Conservation (phyloP, 495 filamentous ascomycete species). For the Penicillium manginii region DNA sequence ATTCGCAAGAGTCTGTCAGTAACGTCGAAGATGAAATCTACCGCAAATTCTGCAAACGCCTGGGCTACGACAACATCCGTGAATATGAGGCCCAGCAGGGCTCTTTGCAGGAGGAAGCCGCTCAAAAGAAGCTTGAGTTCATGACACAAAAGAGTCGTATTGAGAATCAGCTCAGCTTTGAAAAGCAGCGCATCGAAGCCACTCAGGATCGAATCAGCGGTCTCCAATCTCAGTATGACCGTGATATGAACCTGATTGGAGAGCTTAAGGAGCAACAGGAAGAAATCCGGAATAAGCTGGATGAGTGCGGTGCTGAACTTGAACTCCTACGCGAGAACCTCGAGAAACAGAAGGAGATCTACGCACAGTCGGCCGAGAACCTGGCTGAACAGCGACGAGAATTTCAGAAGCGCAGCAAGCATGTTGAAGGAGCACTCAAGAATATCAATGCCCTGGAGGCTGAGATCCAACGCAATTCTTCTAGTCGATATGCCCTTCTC, state of each 20-base stretch:
- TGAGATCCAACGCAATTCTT: constrained; percentile 79
- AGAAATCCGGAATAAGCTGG: constrained; percentile 70
- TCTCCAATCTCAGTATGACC: constrained; percentile 66
- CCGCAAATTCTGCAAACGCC: constrained; percentile 78
- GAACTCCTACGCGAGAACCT: constrained; percentile 74
- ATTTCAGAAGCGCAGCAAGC: constrained; percentile 79
- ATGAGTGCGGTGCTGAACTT: constrained; percentile 73
- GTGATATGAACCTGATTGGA: constrained; percentile 66
- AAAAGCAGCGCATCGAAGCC: constrained; percentile 67
- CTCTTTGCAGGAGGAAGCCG: constrained; percentile 82
- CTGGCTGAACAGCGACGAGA: constrained; percentile 82
- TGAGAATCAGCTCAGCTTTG: constrained; percentile 77
- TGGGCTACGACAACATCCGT: constrained; percentile 87
- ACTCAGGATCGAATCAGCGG: constrained; percentile 70
- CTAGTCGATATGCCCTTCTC: constrained; percentile 79
- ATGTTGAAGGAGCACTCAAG: constrained; percentile 78
- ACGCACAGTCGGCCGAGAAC: constrained; percentile 70
- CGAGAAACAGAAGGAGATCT: constrained; percentile 64
- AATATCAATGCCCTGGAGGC: constrained; percentile 77
- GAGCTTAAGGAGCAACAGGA: constrained; percentile 75
- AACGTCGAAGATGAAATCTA: constrained; percentile 90
- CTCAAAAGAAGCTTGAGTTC: constrained; percentile 84
- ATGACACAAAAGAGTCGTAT: constrained; percentile 80
- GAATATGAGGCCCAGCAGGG: constrained; percentile 94
- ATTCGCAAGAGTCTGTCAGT: constrained; percentile 76